Evolutionary conservation across 805 yeast genomes (phyloP).

Genomic region (Hagleromyces aurorensis): DNA sequence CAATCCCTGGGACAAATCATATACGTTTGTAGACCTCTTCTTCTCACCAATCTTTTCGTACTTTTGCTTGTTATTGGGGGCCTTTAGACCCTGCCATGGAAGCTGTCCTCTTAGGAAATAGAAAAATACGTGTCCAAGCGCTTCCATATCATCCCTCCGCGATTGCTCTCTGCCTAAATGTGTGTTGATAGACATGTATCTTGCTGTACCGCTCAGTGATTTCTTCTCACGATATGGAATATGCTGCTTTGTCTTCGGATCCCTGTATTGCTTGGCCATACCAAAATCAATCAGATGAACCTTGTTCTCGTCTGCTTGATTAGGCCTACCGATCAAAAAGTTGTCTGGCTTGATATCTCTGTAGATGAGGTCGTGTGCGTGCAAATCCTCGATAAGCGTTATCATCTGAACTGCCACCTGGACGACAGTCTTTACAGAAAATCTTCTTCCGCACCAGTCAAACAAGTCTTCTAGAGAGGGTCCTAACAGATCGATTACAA

Average conservation of each 20-base stretch:
- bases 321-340: slow-evolving; percentile 86
- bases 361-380: slow-evolving; percentile 83
- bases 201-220: slow-evolving; percentile 75
- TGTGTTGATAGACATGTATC: slow-evolving; percentile 85
- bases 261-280: slow-evolving; percentile 80
- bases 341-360: slow-evolving; percentile 98
- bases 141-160: slow-evolving; percentile 76
- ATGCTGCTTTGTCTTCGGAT: slow-evolving; percentile 71
- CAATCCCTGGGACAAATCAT: slow-evolving; percentile 77
- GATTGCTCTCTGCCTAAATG: slow-evolving; percentile 80
- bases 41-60: slow-evolving; percentile 90
- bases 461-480: slow-evolving; percentile 94
- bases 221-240: slow-evolving; percentile 77
- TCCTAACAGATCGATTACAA: slow-evolving; percentile 90
- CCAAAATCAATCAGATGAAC: slow-evolving; percentile 78
- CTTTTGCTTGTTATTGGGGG: slow-evolving; percentile 76
- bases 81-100: slow-evolving; percentile 89
- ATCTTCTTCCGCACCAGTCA: slow-evolving; percentile 96
- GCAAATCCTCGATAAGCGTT: slow-evolving; percentile 74
- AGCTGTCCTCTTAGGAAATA: slow-evolving; percentile 70
- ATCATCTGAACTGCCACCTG: slow-evolving; percentile 96
- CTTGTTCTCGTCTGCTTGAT: slow-evolving; percentile 68
- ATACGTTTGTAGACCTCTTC: slow-evolving; percentile 81
- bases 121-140: slow-evolving; percentile 74
- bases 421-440: slow-evolving; percentile 79